A percentile compares a stretch with the other conserved stretches of the same genome.
phyloP scores from a whole-genome alignment of 2,329 filamentous ascomycete species.

The Pseudopyrenochaeta lycopersici region DNA sequence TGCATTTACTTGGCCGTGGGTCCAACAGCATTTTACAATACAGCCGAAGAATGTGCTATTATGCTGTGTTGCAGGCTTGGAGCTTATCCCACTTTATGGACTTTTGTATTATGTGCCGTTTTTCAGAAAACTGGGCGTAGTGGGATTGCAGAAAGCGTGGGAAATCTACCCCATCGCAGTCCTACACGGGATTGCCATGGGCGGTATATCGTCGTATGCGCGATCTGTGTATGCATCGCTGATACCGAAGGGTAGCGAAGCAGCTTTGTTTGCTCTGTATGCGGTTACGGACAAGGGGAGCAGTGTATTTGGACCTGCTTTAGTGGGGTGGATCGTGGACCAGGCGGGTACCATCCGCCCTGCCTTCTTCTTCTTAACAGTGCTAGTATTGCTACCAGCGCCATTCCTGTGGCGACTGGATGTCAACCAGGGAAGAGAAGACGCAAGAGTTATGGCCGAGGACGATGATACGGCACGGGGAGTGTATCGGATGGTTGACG shows the following conservation, averaged over 20 bases:
- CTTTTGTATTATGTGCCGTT: conserved; percentile 83
- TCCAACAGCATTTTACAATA: conserved; percentile 73
- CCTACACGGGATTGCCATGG: conserved; percentile 88
- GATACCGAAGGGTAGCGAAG: conserved; percentile 90
- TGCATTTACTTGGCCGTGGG: conserved; percentile 84
- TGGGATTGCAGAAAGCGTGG: conserved; percentile 86
- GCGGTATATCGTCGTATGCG: conserved; percentile 87
- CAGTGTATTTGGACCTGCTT: conserved; percentile 86
- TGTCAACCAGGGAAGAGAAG: conserved; percentile 65
- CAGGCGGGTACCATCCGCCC: conserved; percentile 54
- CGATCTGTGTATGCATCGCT: conserved; percentile 88
- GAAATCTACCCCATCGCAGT: conserved; percentile 91
- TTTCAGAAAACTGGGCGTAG: conserved; percentile 74
- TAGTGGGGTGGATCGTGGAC: conserved; percentile 90
- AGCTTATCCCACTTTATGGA: conserved; percentile 89
- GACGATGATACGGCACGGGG: conserved; percentile 18
- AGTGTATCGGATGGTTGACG: conserved; percentile 26
- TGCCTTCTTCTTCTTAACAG: conserved; percentile 86
- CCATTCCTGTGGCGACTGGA: conserved; percentile 83
- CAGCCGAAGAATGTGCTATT: conserved; percentile 84
- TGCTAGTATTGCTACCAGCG: conserved; percentile 78
- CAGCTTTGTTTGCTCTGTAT: conserved; percentile 92
- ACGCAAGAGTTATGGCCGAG: conserved; percentile 40
- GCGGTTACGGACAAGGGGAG: conserved; percentile 96
- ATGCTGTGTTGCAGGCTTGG: conserved; percentile 83